These are phyloP conservation scores for Leccinum boreale DNA, from an alignment of 768 basidiomycete species.

Conservation along the genomic window DNA sequence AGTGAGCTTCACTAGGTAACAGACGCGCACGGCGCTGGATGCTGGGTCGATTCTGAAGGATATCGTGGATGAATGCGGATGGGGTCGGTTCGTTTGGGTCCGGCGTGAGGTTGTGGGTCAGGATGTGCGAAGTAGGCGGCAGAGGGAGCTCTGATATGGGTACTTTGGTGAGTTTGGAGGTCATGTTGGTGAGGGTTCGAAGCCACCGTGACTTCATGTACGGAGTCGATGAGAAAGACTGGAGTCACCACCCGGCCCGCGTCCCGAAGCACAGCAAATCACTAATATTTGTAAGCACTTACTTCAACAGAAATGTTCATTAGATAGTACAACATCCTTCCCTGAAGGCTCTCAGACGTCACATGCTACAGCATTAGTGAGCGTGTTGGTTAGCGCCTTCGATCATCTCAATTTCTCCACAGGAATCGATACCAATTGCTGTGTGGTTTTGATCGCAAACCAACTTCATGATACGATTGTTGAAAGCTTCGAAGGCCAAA, in stretches of 20 bases:
- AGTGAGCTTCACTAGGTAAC: conserved; percentile 58
- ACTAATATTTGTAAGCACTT: not conserved
- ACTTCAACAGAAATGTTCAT: not conserved
- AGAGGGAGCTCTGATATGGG: conserved; percentile 48
- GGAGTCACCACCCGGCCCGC: not conserved
- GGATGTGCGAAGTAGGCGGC: conserved; percentile 35
- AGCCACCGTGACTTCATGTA: not conserved
- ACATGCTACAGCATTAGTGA: not conserved
- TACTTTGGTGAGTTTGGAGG: conserved; percentile 20
- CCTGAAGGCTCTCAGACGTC: not conserved
- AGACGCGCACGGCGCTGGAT: conserved; percentile 69
- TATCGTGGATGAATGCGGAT: conserved; percentile 46
- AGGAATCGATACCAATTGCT: not conserved
- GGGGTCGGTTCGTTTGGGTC: conserved; percentile 55
- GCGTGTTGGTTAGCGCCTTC: not conserved
- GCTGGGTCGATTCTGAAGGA: conserved; percentile 53
- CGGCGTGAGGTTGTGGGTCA: conserved; percentile 53
- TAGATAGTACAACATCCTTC: not conserved
- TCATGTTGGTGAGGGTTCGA: conserved; percentile 16
- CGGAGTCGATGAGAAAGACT: not conserved
- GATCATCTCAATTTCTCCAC: not conserved
- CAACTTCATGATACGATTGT: not conserved
- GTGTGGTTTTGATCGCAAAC: not conserved
- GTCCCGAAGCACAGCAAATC: not conserved
- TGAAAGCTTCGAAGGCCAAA: not conserved